Evolutionary conservation across 1,284 basidiomycete species (phyloP), one percentile per base, ranked within the genome.

Genomic region (Cystobasidium sp.): DNA sequence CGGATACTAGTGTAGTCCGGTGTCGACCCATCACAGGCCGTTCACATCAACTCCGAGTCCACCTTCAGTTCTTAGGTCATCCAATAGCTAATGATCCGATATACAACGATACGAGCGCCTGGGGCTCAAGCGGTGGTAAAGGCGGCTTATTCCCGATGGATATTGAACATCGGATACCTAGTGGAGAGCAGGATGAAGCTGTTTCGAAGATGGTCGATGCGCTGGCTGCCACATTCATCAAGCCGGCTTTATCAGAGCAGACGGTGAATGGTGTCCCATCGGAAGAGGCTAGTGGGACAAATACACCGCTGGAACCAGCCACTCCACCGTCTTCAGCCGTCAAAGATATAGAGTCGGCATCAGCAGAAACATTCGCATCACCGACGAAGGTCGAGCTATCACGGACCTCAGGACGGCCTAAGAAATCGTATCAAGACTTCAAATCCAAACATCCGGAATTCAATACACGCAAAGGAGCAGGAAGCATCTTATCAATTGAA

Each of bases 71-170:
- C 81, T 88, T 99, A 62, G 97, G 97, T 0, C 85, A 93, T 80
- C 91, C 97, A 0, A 95, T 99, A 77, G 91, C 93, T 31, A 96
- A 97, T 80, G 94, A 96, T 80, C 90, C 92, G 1, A 86, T 95
- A 0, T 96, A 96, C 81, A 89, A 90, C 14, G 89, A 90, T 75
- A 82, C 85, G 22, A 86, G 86, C 39, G 93, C 96, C 47, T 97
- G 94, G 94, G 93, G 93, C 37, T 82, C 85, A 20, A 86, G 86
- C 6, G 82, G 91, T 1, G 94, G 92, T 2, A 89, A 88, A 81
- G 90, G 91, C n/a, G 94, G 94, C 0, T 77, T 81, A 7, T 80
- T 77, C 31, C 52, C 31, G 31, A 31, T 14, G 22, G 37, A 52
- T n/a, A 5, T 20, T 2, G 24, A 59, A n/a, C 52, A 52, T 39